Base-by-base conservation (phyloP, 768 basidiomycete genomes). In the Calocybe indica region DNA sequence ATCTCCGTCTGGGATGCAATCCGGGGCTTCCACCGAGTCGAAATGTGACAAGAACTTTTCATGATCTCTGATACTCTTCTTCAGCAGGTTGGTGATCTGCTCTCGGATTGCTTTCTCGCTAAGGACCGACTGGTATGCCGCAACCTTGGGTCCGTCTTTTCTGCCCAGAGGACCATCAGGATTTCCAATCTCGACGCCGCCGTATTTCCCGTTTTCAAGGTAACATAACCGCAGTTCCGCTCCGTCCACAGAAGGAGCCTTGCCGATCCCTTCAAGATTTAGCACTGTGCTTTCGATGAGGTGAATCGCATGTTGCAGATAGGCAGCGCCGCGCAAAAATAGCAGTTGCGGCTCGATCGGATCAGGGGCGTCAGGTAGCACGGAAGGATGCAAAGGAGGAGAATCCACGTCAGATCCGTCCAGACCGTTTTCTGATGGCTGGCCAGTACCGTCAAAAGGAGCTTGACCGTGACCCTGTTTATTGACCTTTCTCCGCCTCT, bases 131-230 rank as follows among this genome's bases (percentile, higher is more conserved):
- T 80, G 73, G 60, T 93, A 94, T 2, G 82, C 85, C 39, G 61
- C 58, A 22, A 77, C 63, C 67, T 92, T 92, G 33, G 66, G 59
- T 7, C 82, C 80, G 37, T 75, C 66, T 46, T 61, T 65, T 37
- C 65, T 69, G 1, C 91, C 87, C 31, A 92, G 62, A 1, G 88
- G 85, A 2, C 92, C 88, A 37, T 88, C 82, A 1, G 83, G 80
- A 57, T 90, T 83, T 7, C 84, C 85, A n/a, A 85, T 75, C 64
- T 92, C 89, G 22, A 89, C 81, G 1, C 88, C 90, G n/a, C 90
- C 90, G 50, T 85, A 91, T 49, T 74, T 77, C 6, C 88, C 83
- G 39, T 83, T 78, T 44, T 83, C 78, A 52, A 93, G 71, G 62
- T 83, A 84, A 58, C 82, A 89, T 37, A 93, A 68, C 43, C 88